Evolutionary conservation across 768 basidiomycete species (phyloP).

Genomic region (Rhizopogon roseolus): DNA sequence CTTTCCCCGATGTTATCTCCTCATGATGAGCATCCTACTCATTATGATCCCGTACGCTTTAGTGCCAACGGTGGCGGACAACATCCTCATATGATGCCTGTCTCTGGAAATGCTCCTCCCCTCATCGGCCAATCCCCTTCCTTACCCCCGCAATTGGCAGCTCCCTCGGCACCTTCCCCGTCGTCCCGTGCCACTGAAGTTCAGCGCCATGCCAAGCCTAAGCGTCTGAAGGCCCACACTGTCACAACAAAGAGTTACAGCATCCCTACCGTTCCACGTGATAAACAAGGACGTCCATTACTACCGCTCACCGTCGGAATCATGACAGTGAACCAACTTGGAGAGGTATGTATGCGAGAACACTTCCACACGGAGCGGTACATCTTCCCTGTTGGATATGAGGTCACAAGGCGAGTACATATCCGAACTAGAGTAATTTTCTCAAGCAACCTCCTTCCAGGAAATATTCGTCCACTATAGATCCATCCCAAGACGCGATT

Average conservation of each 20-base stretch:
- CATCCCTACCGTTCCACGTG: slow-evolving; percentile 76
- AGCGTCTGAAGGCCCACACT: slow-evolving; percentile 75
- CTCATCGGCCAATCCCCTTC: slow-evolving; percentile 18
- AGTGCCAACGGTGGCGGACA: slow-evolving; percentile 15
- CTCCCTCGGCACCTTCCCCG: slow-evolving; percentile 12
- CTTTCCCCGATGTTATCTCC: slow-evolving; percentile 31
- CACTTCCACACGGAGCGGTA: slow-evolving; percentile 87
- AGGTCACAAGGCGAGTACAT: slow-evolving; percentile 61
- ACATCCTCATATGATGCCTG: slow-evolving; percentile 12
- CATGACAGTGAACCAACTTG: slow-evolving; percentile 75
- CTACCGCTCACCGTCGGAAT: slow-evolving; percentile 82
- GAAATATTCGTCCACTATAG: slow-evolving; percentile 73
- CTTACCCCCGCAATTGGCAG: slow-evolving; percentile 2
- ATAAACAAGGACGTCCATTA: slow-evolving; percentile 64
- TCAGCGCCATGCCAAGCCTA: slow-evolving; percentile 57
- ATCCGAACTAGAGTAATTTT: neutral
- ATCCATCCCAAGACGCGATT: slow-evolving; percentile 61
- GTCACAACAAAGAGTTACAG: slow-evolving; percentile 73
- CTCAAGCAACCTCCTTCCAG: slow-evolving; percentile 30
- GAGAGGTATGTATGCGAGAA: slow-evolving; percentile 75
- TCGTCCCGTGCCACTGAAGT: slow-evolving; percentile 21
- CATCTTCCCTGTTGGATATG: slow-evolving; percentile 86
- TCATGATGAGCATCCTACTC: slow-evolving; percentile 24
- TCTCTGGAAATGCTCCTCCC: slow-evolving; percentile 15
- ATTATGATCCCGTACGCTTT: slow-evolving; percentile 19